Evolutionary conservation across 768 basidiomycete species (phyloP), one percentile per base, ranked within the genome.

Genomic region (Termitomyces sp.): DNA sequence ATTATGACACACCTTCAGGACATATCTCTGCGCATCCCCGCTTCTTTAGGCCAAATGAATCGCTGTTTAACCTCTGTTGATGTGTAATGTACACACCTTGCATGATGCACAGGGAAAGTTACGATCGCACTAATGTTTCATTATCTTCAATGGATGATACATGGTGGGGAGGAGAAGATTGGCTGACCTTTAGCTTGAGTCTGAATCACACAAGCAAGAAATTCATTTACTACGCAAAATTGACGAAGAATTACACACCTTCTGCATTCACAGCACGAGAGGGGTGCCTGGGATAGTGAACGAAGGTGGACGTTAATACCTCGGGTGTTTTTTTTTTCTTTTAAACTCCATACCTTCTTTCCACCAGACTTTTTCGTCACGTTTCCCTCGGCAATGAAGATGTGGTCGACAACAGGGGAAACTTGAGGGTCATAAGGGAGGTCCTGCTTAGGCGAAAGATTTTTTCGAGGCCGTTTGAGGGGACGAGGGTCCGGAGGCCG

Each of bases 21-120:
- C 84, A 85, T 61, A 86, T 86, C 64, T 85, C 83, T 16, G 83
- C 80, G 58, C 83, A 85, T 2, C 86, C 83, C 38, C 84, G 79
- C 75, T 85, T 84, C 65, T 82, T 64, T 67, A 71, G 33, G 58
- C 28, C 18, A 57, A 24, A 40, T 45, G 10, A 59, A 50, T 32
- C 20, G 42, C 54, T 54, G 26, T 53, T 42, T 54, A 47, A 35
- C 40, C 13, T 57, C n/a, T 22, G 24, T 58, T 51, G 20, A 52
- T 59, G 55, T 57, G n/a, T 35, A 6, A n/a, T 24, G 51, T 24
- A 28, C 63, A 53, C 51, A 72, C 68, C 66, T 75, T 77, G 70
- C 73, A 76, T 42, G 75, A 77, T 45, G 76, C 73, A 60, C 78
- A 82, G 32, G 80, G 80, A 61, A 80, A 81, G 59, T 69, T 76